These are phyloP conservation scores for Skeletonema grethae DNA, from an alignment of 108 stramenopile genomes.

Conservation along the genomic window DNA sequence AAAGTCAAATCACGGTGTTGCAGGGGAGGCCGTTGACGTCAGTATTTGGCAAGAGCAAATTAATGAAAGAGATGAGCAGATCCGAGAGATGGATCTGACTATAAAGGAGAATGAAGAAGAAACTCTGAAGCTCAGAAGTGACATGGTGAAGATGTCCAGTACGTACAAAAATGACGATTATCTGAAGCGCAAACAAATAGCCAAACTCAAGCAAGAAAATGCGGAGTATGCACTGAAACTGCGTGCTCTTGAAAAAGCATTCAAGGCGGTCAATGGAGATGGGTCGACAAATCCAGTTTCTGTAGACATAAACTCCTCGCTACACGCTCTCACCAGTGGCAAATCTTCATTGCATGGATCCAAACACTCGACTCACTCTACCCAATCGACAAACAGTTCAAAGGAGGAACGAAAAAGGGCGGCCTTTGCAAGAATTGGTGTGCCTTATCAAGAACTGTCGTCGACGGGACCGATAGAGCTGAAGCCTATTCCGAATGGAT, in stretches of 20 bases:
- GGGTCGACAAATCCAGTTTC: not conserved
- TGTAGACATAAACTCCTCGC: not conserved
- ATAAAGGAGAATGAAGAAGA: conserved; percentile 47
- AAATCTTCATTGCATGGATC: not conserved
- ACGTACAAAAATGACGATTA: conserved; percentile 61
- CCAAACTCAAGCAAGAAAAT: conserved; percentile 53
- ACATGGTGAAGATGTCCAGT: conserved; percentile 58
- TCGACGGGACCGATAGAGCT: not conserved
- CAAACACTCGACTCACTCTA: not conserved
- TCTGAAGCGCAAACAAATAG: conserved; percentile 49
- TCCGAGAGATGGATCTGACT: conserved; percentile 33
- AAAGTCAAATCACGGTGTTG: conserved; percentile 2
- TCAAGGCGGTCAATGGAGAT: conserved; percentile 36
- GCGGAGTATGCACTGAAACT: conserved; percentile 55
- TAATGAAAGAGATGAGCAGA: conserved; percentile 24
- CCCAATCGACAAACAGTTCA: not conserved
- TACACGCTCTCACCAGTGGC: not conserved
- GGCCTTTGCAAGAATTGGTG: not conserved
- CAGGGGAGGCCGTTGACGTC: conserved; percentile 1
- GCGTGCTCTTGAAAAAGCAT: conserved; percentile 54
- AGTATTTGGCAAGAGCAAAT: conserved; percentile 26
- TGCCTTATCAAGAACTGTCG: not conserved
- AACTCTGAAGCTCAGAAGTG: conserved; percentile 48
- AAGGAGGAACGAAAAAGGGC: not conserved
- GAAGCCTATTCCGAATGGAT: not conserved